These are phyloP conservation scores for Fraxinus sp. DNA, from an alignment of 305 asterid genomes.

Conservation along the genomic window DNA sequence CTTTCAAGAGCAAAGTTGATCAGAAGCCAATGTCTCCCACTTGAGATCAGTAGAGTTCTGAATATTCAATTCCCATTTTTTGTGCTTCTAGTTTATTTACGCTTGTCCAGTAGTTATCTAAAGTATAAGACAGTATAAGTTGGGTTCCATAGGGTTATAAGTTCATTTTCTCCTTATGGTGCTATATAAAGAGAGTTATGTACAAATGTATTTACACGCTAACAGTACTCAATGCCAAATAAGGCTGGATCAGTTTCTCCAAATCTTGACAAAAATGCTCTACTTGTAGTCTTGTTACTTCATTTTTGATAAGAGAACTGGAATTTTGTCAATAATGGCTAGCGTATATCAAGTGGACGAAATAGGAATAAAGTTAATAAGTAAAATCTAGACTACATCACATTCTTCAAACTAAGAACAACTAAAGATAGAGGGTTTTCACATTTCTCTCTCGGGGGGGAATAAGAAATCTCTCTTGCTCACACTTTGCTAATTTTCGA, in stretches of 20 bases:
- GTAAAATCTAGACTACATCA: neutral
- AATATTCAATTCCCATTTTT: neutral
- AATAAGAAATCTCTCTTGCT: neutral
- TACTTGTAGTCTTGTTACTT: neutral
- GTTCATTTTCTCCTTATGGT: neutral
- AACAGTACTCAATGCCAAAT: neutral
- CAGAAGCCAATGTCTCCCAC: neutral
- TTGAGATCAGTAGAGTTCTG: neutral
- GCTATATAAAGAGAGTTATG: neutral
- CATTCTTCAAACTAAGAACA: neutral
- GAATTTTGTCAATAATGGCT: neutral
- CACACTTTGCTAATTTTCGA: slow-evolving; percentile 5
- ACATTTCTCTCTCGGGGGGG: neutral
- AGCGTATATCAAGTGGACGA: neutral
- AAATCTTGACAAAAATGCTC: slow-evolving; percentile 2
- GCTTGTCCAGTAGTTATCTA: slow-evolving; percentile 13
- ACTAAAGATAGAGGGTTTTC: neutral
- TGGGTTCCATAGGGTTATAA: neutral
- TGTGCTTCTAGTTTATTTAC: slow-evolving; percentile 1
- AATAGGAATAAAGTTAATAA: neutral
- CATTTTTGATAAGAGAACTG: neutral
- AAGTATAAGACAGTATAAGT: neutral
- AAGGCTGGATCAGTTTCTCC: neutral
- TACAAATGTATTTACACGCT: neutral
- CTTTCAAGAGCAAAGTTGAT: neutral